These are phyloP conservation scores for Acer yangbiense DNA, from an alignment of 345 rosid genomes.

Conservation along the genomic window DNA sequence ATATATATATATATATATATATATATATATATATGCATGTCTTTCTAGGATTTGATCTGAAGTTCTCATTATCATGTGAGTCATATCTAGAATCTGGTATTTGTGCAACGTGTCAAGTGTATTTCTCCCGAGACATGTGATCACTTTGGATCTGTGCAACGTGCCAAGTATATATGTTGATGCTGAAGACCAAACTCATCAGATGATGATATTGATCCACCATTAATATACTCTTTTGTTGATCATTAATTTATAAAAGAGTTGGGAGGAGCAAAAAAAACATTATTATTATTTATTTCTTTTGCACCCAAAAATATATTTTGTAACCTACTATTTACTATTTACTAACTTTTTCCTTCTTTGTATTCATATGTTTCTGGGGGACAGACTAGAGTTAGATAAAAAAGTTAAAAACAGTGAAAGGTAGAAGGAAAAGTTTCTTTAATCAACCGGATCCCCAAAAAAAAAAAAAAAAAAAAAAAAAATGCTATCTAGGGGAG, in stretches of 20 bases:
- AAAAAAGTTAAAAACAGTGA: background rate
- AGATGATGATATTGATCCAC: background rate
- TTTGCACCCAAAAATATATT: background rate
- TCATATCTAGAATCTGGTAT: background rate
- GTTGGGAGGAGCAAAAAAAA: background rate
- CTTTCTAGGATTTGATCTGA: background rate
- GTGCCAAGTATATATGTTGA: too few species aligned
- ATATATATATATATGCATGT: background rate
- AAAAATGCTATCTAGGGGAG: conserved; percentile 1
- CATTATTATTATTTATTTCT: background rate
- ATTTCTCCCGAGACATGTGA: background rate
- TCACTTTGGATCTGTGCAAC: background rate
- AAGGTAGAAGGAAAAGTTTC: background rate
- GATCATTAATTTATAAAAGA: background rate
- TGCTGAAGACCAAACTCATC: background rate
- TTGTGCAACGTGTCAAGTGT: background rate
- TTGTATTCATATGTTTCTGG: background rate
- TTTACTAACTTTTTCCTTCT: background rate
- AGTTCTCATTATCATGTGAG: background rate
- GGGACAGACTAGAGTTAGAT: background rate
- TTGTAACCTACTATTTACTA: background rate
- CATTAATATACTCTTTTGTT: background rate
- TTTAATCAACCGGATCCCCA: background rate
- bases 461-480: background rate
- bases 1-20: background rate